phyloP scores from a whole-genome alignment of 352 stramenopile genomes.

The Paralagenidium karlingii region DNA sequence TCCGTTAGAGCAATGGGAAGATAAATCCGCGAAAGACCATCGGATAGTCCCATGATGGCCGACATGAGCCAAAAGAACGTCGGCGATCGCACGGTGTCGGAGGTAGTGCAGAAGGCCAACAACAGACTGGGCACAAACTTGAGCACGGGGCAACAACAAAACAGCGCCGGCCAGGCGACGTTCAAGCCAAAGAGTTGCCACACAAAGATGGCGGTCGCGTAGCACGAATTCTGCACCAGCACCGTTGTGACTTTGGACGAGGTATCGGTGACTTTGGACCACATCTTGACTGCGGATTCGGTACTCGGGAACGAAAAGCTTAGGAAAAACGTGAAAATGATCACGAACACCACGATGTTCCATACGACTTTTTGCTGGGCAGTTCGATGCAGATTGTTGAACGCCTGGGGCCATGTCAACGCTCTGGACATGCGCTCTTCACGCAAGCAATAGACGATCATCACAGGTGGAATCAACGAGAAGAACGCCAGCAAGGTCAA shows the following conservation, averaged over 20 bases:
- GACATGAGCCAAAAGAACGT: conserved; percentile 48
- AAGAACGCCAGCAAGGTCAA: too few species aligned
- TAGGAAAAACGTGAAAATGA: conserved; percentile 42
- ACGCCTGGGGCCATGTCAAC: too few species aligned
- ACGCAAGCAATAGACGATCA: too few species aligned
- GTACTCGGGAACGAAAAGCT: conserved; percentile 42
- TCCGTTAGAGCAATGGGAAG: conserved; percentile 50
- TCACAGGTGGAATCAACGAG: too few species aligned
- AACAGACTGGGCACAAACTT: conserved; percentile 36
- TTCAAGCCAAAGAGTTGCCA: background rate
- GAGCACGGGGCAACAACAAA: conserved; percentile 1
- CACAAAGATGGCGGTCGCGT: background rate
- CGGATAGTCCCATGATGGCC: conserved; percentile 27
- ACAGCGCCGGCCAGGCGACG: background rate
- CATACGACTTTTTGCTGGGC: conserved; percentile 31
- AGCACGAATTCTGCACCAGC: background rate
- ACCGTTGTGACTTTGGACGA: too few species aligned
- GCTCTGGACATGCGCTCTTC: too few species aligned
- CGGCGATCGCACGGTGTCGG: conserved; percentile 29
- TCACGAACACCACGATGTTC: conserved; percentile 35
- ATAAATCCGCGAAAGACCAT: conserved; percentile 37
- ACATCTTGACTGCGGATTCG: conserved; percentile 18
- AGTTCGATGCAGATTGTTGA: too few species aligned
- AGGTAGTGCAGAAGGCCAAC: too few species aligned
- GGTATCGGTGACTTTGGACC: conserved; percentile 22